Percentiles rank a stretch among this genome's conserved stretches.
phyloP scores from a whole-genome alignment of 345 rosid species.

The Hibiscus tridactylites region DNA sequence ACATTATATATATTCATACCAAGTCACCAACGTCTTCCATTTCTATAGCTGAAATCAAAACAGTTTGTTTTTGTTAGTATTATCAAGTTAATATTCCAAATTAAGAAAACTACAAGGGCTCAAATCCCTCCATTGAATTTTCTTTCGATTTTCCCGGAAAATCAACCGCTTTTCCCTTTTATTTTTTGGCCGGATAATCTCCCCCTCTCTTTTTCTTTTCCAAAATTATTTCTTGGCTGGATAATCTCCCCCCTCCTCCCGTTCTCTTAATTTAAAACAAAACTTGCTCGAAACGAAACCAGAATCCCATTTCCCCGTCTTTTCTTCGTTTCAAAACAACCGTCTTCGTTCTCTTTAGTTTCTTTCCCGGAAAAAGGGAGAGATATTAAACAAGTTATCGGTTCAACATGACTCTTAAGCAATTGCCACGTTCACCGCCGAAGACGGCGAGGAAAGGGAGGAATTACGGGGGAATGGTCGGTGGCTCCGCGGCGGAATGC shows the following conservation, averaged over 20 bases:
- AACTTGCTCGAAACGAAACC: neutral
- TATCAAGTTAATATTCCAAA: neutral
- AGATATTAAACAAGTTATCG: neutral
- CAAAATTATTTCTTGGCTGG: neutral
- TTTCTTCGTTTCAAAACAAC: neutral
- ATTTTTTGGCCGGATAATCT: neutral
- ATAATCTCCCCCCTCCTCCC: neutral
- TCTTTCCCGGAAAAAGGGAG: neutral
- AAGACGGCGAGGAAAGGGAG: conserved; percentile 10
- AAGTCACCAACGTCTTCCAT: no score
- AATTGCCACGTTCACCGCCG: conserved; percentile 17
- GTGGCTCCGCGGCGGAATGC: conserved; percentile 64
- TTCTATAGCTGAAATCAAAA: no score
- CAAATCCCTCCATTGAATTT: neutral
- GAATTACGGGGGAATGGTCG: conserved; percentile 46
- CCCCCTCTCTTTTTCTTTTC: neutral
- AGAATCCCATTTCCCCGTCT: neutral
- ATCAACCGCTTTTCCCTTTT: neutral
- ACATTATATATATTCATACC: no score
- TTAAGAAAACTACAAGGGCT: neutral
- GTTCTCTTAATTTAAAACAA: neutral
- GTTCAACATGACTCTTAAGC: conserved; percentile 27
- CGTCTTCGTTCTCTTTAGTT: neutral
- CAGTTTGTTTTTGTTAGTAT: no score
- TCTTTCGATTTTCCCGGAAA: neutral